phyloP scores from a whole-genome alignment of 179 eudicot species.

The Camellia oleifera region DNA sequence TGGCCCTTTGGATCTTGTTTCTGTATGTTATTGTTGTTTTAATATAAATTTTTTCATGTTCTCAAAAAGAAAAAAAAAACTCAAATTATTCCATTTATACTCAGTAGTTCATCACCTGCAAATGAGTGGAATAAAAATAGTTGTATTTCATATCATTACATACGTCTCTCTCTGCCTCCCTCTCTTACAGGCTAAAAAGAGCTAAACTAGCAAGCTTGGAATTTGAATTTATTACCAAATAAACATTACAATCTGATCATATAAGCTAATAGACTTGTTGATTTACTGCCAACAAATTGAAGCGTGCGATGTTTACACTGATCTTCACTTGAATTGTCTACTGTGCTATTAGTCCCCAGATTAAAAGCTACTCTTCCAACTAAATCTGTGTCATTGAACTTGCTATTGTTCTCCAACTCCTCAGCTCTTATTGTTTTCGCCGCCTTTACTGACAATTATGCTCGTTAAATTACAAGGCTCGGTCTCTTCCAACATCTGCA shows the following conservation, averaged over 20 bases:
- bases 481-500: conserved; percentile 78
- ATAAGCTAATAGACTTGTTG: neutral
- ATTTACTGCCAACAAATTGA: neutral
- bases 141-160: neutral
- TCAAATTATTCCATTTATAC: neutral
- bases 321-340: neutral
- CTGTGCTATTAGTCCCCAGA: neutral
- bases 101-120: too few relatives aligned
- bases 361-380: too few relatives aligned
- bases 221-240: neutral
- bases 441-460: conserved; percentile 12
- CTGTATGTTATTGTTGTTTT: too few relatives aligned
- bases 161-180: neutral
- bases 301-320: neutral
- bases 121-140: too few relatives aligned
- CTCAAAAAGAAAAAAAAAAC: too few relatives aligned
- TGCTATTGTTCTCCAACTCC: neutral
- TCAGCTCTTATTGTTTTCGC: neutral
- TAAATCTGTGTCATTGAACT: neutral
- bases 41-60: too few relatives aligned
- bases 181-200: neutral
- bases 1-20: too few relatives aligned
- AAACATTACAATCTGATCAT: neutral
- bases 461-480: conserved; percentile 39
- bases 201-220: neutral